Base-by-base conservation (phyloP, 2,329 filamentous ascomycete species). In the Aspergillus fructus region DNA sequence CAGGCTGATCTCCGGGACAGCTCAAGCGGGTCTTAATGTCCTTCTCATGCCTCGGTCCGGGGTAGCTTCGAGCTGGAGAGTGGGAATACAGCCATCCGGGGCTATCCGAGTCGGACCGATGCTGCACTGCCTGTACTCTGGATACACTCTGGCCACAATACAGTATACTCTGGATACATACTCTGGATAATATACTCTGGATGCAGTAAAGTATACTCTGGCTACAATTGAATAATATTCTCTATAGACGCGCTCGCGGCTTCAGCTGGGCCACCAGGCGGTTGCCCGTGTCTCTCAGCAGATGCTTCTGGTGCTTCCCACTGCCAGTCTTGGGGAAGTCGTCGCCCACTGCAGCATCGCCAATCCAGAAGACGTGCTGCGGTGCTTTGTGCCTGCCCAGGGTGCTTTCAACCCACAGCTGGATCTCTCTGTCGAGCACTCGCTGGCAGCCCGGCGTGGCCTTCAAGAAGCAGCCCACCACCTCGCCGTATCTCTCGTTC, bases 281-380 rank as follows among this genome's bases (percentile, higher is more conserved):
- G 37, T 74, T 69, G 13, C 74, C 72, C 49, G 73, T 71, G 53
- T 78, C 82, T 61, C 76, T 71, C 64, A 86, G 62, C 11, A 86
- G 65, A 58, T 83, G 66, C 54, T 89, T 89, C 68, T 85, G 81
- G 58, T 88, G 81, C 74, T 89, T 89, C 4, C 86, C 86, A 66
- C 86, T 89, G 0, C 86, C 86, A 5, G 86, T 89, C 24, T 55
- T 76, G 5, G 86, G 86, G 30, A 87, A 85, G 81, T 23, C 66
- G 13, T 43, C 53, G 2, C 58, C 59, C 19, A 87, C 79, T 11
- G 79, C 80, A 11, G 78, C 78, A 60, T 82, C 73, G 0, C 89
- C 89, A 12, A 92, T 76, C 87, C 89, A 91, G 68, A 62, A 62
- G 5, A 91, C 69, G 69, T 90, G 82, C n/a, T 24, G 60, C 24